phyloP scores from a whole-genome alignment of 805 yeast species.

The Blastobotrys muscicola region DNA sequence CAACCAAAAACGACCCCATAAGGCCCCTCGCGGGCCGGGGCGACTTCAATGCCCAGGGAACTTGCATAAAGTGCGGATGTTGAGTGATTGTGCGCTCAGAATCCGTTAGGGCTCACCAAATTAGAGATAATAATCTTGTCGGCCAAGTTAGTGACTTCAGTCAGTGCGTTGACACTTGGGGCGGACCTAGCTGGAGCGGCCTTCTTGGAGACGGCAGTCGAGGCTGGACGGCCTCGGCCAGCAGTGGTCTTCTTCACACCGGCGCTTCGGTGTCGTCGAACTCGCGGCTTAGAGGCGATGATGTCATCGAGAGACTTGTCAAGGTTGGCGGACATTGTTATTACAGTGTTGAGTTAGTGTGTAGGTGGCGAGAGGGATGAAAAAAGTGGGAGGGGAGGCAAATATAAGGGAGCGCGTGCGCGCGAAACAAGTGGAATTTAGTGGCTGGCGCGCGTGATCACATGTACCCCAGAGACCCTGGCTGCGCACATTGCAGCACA shows the following conservation, averaged over 20 bases:
- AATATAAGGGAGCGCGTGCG: not conserved
- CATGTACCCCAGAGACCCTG: too few species aligned
- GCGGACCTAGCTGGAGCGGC: slow-evolving; percentile 28
- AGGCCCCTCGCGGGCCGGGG: too few species aligned
- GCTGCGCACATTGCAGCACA: too few species aligned
- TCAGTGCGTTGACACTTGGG: slow-evolving; percentile 14
- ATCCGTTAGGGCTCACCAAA: slow-evolving; percentile 30
- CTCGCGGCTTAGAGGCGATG: slow-evolving; percentile 48
- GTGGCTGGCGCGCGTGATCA: not conserved
- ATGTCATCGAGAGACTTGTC: slow-evolving; percentile 95
- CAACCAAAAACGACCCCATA: too few species aligned
- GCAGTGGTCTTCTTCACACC: slow-evolving; percentile 23
- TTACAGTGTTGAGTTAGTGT: not conserved
- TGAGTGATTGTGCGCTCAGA: too few species aligned
- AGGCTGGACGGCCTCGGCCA: slow-evolving; percentile 7
- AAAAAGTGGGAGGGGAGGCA: not conserved
- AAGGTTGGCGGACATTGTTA: slow-evolving; percentile 63
- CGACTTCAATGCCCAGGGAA: too few species aligned
- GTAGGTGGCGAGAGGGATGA: not conserved
- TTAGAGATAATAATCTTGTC: slow-evolving; percentile 80
- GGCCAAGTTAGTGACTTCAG: slow-evolving; percentile 38
- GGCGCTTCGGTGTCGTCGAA: slow-evolving; percentile 19
- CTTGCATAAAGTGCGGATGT: too few species aligned
- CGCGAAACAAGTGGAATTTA: not conserved
- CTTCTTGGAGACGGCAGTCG: slow-evolving; percentile 8